Conservation (phyloP, 208 protist species). For the Wallacemonas sp. region DNA sequence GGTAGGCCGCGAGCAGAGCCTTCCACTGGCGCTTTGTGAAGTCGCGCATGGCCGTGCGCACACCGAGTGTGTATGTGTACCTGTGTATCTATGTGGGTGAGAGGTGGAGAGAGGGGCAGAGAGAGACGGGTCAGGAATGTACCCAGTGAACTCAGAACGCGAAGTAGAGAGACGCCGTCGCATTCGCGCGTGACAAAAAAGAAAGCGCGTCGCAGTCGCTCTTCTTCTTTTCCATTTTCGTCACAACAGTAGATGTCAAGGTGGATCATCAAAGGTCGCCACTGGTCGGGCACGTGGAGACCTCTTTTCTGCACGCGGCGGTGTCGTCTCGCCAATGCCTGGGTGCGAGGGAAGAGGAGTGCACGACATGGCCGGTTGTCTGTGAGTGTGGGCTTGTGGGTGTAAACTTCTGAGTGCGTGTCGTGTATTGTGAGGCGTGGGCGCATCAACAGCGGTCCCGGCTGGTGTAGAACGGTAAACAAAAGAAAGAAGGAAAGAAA, state of each 20-base stretch:
- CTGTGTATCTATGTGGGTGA: too few species aligned
- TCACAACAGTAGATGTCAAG: too few species aligned
- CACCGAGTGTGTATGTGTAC: not conserved
- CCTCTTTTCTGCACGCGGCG: too few species aligned
- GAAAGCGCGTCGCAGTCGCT: not conserved
- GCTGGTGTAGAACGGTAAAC: too few species aligned
- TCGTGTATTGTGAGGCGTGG: not conserved
- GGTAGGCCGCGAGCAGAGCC: constrained; percentile 31
- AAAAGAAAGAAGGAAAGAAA: not conserved
- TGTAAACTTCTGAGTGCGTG: not conserved
- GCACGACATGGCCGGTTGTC: too few species aligned
- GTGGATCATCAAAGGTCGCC: too few species aligned
- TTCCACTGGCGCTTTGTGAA: constrained; percentile 39
- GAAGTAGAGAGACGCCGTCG: constrained; percentile 9
- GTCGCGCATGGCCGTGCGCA: not conserved
- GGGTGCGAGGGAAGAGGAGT: too few species aligned
- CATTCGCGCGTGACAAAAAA: too few species aligned
- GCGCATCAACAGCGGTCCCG: not conserved
- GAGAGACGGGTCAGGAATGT: constrained; percentile 6
- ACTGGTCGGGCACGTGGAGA: too few species aligned
- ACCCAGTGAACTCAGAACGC: too few species aligned
- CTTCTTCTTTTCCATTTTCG: too few species aligned
- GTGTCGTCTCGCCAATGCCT: too few species aligned
- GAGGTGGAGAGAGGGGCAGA: constrained; percentile 2
- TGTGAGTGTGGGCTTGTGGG: not conserved